Evolutionary conservation across 495 filamentous ascomycete species (phyloP).

Genomic region (Daldinia bambusicola): DNA sequence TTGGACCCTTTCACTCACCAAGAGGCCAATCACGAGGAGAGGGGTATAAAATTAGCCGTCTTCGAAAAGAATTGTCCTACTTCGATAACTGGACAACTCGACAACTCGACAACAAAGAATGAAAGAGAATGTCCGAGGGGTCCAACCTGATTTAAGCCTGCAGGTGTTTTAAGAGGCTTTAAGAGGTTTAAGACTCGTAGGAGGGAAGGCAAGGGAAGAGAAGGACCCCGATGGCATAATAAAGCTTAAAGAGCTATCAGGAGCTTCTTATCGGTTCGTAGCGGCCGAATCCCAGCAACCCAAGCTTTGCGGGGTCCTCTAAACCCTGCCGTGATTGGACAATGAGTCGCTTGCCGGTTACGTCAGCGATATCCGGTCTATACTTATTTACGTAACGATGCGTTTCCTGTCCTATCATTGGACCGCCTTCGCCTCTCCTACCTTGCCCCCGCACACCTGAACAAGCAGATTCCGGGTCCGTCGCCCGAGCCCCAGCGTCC

Average conservation of each 20-base stretch:
- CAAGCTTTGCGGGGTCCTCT: conserved; percentile 45
- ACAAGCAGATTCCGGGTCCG: conserved; percentile 11
- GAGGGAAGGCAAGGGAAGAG: conserved; percentile 1
- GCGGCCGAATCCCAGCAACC: conserved; percentile 5
- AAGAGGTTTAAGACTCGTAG: too few relatives aligned
- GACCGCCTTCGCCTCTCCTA: background rate
- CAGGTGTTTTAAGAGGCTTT: background rate
- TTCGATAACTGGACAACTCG: too few relatives aligned
- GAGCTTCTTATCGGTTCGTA: conserved; percentile 35
- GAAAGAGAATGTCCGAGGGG: background rate
- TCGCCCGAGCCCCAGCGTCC: conserved; percentile 20
- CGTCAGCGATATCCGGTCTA: conserved; percentile 45
- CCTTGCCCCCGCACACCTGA: conserved; percentile 47
- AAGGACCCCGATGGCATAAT: conserved; percentile 18
- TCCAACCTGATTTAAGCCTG: too few relatives aligned
- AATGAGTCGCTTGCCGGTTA: conserved; percentile 17
- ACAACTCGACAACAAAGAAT: conserved; percentile 11
- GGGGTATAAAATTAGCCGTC: conserved; percentile 1
- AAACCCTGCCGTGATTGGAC: conserved; percentile 34
- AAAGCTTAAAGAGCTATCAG: conserved; percentile 17
- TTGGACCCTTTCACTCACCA: conserved; percentile 6
- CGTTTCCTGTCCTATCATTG: conserved; percentile 14
- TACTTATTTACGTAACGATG: conserved; percentile 35
- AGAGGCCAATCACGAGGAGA: conserved; percentile 10
- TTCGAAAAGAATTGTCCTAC: conserved; percentile 10